These are phyloP conservation scores for Nothophytophthora sp. DNA, from an alignment of 352 stramenopile genomes.

Conservation along the genomic window DNA sequence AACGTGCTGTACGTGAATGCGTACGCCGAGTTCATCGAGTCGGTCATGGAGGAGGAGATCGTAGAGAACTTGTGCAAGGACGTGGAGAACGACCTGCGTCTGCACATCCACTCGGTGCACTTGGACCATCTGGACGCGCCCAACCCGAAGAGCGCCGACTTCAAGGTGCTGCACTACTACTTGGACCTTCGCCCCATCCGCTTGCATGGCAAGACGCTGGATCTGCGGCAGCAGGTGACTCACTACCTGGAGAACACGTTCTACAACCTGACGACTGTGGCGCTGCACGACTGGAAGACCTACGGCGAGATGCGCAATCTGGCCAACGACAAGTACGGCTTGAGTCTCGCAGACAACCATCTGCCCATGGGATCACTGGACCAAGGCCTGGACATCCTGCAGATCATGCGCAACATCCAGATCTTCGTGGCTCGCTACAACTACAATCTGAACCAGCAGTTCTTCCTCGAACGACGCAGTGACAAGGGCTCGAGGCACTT, in stretches of 20 bases:
- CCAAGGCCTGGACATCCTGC: slow-evolving; percentile 92
- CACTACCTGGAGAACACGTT: slow-evolving; percentile 95
- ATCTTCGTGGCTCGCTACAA: slow-evolving; percentile 92
- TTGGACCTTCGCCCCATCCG: slow-evolving; percentile 87
- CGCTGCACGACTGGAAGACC: slow-evolving; percentile 95
- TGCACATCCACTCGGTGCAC: slow-evolving; percentile 89
- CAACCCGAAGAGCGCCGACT: slow-evolving; percentile 83
- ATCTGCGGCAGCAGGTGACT: slow-evolving; percentile 86
- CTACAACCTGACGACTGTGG: slow-evolving; percentile 95
- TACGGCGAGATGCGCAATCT: slow-evolving; percentile 95
- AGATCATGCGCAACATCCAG: slow-evolving; percentile 97
- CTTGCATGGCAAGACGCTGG: slow-evolving; percentile 87
- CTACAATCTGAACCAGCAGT: slow-evolving; percentile 97
- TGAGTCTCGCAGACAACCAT: slow-evolving; percentile 91
- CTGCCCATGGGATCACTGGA: slow-evolving; percentile 94
- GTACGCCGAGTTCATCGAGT: slow-evolving; percentile 82
- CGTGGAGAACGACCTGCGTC: slow-evolving; percentile 93
- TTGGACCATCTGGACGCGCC: slow-evolving; percentile 86
- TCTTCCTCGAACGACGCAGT: slow-evolving; percentile 92
- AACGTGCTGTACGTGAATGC: slow-evolving; percentile 68
- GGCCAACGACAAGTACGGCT: slow-evolving; percentile 92
- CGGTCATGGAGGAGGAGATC: slow-evolving; percentile 86
- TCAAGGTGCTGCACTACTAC: slow-evolving; percentile 86
- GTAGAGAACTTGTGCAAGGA: slow-evolving; percentile 90
- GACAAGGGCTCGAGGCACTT: slow-evolving; percentile 92